phyloP scores from a whole-genome alignment of 2,329 filamentous ascomycete genomes.

The Clarireedia paspali region DNA sequence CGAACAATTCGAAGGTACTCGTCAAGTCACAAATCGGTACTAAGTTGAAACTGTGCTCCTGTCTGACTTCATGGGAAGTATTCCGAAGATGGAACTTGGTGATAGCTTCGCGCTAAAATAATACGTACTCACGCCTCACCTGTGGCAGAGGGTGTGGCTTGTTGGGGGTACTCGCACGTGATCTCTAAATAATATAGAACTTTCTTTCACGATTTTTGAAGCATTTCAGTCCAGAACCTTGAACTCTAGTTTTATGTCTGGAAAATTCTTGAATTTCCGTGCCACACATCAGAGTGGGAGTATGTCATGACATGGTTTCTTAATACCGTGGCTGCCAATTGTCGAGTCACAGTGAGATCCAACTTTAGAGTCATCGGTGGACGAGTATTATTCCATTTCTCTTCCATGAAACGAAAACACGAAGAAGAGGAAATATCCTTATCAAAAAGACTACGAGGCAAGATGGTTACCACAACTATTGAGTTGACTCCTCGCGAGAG shows the following conservation, averaged over 20 bases:
- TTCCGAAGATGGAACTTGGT: not conserved
- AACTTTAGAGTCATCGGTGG: slow-evolving; percentile 12
- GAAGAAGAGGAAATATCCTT: slow-evolving; percentile 17
- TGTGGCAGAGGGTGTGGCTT: no score
- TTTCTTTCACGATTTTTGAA: no score
- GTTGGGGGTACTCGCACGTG: not conserved
- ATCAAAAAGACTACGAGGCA: slow-evolving; percentile 14
- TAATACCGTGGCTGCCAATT: not conserved
- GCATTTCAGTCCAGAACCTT: no score
- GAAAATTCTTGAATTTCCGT: no score
- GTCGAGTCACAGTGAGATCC: not conserved
- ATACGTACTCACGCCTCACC: not conserved
- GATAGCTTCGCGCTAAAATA: slow-evolving; percentile 6
- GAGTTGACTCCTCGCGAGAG: slow-evolving; percentile 62
- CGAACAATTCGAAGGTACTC: not conserved
- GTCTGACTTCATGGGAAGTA: not conserved
- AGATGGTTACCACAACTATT: slow-evolving; percentile 31
- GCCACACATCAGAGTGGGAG: not conserved
- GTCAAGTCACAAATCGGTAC: not conserved
- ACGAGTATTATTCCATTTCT: slow-evolving; percentile 14
- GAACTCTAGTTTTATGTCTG: no score
- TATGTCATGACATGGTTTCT: not conserved
- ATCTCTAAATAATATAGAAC: not conserved
- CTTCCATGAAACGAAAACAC: slow-evolving; percentile 28
- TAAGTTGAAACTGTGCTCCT: no score